A percentile compares a stretch with the other conserved stretches of the same genome.
Evolutionary conservation across 371 early-diverging fungal genomes (phyloP).

Genomic region (Apophysomyces sp.): DNA sequence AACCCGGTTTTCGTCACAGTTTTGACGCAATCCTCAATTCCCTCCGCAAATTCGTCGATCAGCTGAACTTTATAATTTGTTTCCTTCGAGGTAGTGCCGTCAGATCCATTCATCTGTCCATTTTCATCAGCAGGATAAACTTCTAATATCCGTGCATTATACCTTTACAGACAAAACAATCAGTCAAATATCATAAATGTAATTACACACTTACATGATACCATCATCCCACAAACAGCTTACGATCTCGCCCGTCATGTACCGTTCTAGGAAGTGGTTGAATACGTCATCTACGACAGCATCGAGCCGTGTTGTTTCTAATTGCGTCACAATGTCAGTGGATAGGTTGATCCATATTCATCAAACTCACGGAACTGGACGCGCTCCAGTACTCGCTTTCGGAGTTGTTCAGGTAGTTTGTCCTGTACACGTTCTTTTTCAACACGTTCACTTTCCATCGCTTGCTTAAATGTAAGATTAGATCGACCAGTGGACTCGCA

Average conservation of each 20-base stretch:
- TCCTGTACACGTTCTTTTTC: conserved; percentile 57
- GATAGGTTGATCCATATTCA: neutral
- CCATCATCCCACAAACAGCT: conserved; percentile 53
- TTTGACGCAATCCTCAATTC: conserved; percentile 38
- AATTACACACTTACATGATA: conserved; percentile 30
- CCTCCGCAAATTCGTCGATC: conserved; percentile 34
- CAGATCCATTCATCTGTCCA: conserved; percentile 1
- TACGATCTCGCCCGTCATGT: conserved; percentile 45
- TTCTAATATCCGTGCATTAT: conserved; percentile 36
- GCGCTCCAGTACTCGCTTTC: conserved; percentile 58
- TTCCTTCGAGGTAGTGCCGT: neutral
- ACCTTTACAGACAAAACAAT: conserved; percentile 15
- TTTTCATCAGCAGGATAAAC: conserved; percentile 10
- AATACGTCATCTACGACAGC: conserved; percentile 54
- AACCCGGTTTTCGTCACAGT: conserved; percentile 24
- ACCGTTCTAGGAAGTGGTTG: conserved; percentile 45
- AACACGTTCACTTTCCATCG: conserved; percentile 70
- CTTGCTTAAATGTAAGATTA: conserved; percentile 77
- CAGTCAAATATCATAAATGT: neutral
- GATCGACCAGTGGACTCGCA: conserved; percentile 77
- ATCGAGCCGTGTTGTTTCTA: conserved; percentile 57
- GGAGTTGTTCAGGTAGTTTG: conserved; percentile 67
- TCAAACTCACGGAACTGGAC: conserved; percentile 68
- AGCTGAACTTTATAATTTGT: conserved; percentile 29
- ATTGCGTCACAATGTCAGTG: neutral